Evolutionary conservation across 2,329 filamentous ascomycete genomes (phyloP).

Genomic region (Neopestalotiopsis sp.): DNA sequence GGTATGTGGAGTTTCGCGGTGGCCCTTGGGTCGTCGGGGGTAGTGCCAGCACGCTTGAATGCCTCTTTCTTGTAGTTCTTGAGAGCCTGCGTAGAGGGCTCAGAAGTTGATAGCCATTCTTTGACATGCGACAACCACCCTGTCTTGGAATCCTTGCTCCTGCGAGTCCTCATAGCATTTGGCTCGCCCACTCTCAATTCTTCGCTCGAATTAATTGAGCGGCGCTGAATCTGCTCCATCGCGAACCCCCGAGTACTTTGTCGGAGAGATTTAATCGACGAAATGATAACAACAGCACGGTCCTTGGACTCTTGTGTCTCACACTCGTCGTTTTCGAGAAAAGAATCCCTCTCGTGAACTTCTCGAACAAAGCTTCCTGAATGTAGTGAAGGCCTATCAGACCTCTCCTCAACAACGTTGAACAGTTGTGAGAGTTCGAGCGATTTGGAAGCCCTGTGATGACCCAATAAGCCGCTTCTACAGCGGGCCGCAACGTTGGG

Average conservation of each 20-base stretch:
- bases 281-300: slow-evolving; percentile 9
- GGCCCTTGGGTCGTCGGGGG: slow-evolving; percentile 47
- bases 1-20: slow-evolving; percentile 52
- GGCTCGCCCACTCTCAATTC: slow-evolving; percentile 18
- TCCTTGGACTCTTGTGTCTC: slow-evolving; percentile 6
- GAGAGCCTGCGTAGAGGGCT: slow-evolving; percentile 55
- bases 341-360: slow-evolving; percentile 21
- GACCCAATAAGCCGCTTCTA: slow-evolving; percentile 32
- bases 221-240: slow-evolving; percentile 20
- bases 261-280: not conserved
- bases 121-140: slow-evolving; percentile 51
- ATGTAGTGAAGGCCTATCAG: slow-evolving; percentile 32
- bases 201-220: slow-evolving; percentile 10
- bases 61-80: slow-evolving; percentile 49
- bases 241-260: slow-evolving; percentile 14
- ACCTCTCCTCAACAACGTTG: slow-evolving; percentile 14
- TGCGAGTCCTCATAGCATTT: slow-evolving; percentile 28
- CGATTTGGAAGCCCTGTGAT: slow-evolving; percentile 31
- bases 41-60: slow-evolving; percentile 49
- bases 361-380: slow-evolving; percentile 31
- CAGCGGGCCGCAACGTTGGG: slow-evolving; percentile 27
- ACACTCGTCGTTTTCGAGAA: not conserved
- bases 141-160: slow-evolving; percentile 33
- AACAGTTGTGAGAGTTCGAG: slow-evolving; percentile 31
- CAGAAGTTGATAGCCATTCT: slow-evolving; percentile 52